Evolutionary conservation across 1,284 basidiomycete species (phyloP), one percentile per base, ranked within the genome.

Genomic region (Neolentinus lepideus): DNA sequence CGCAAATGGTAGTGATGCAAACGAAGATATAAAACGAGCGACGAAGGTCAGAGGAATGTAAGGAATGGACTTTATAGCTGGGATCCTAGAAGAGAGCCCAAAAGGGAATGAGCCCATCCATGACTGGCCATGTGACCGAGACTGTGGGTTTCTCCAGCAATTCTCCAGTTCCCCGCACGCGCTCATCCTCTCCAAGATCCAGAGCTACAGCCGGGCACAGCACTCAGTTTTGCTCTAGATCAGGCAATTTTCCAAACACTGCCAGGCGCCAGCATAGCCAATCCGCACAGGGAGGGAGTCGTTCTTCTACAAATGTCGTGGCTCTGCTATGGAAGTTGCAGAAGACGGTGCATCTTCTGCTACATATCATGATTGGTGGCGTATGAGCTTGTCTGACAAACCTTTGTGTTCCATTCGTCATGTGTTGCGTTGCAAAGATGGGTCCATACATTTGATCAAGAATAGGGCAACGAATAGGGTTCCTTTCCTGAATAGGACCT

Each of bases 151-250:
- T 67, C 60, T 65, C 64, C 67, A 65, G 19, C 46, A 59, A 61
- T 68, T 66, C 66, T 63, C 66, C 67, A 62, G 61, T 66, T 63
- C 64, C 65, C 67, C 65, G 67, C 64, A 64, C 56, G 22, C 25
- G 51, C 56, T 58, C 58, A n/a, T n/a, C n/a, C n/a, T n/a, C n/a
- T n/a, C n/a, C 29, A n/a, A 12, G 24, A 43, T 43, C 38, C 38
- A 43, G 38, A 43, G 16, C n/a, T 16, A 9, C 12, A 16, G 6
- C 6, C 38, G n/a, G 38, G 38, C 38, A 43, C 38, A 9, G 16
- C 33, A 43, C 19, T 43, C 12, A 4, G 8, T 43, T 4, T 4
- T 9, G 38, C 38, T 43, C 38, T 21, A 43, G 38, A 43, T 6
- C 57, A 58, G 51, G 24, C n/a, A 12, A 52, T 52, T 61, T 45